Evolutionary conservation across 1,284 basidiomycete species (phyloP).

Genomic region (Microbotryomycetes sp.): DNA sequence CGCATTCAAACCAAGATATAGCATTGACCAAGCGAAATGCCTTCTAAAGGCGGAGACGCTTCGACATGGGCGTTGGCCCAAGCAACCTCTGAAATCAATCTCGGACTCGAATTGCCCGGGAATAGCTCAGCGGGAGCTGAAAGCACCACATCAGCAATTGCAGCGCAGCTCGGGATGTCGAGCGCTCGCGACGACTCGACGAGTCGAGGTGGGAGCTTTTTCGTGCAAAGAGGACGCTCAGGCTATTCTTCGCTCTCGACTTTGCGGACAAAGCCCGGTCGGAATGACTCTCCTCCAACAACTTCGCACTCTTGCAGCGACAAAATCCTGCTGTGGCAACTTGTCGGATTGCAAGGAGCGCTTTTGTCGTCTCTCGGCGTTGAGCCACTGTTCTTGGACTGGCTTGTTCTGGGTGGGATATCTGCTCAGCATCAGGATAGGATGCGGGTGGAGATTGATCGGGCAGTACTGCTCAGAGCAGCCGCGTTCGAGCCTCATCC

Average conservation of each 20-base stretch:
- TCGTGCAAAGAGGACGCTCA: slow-evolving; percentile 63
- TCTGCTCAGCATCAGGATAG: background rate
- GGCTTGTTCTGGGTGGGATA: slow-evolving; percentile 58
- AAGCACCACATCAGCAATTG: no score
- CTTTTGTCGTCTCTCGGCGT: slow-evolving; percentile 53
- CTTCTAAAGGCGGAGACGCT: slow-evolving; percentile 69
- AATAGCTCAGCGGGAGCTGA: no score
- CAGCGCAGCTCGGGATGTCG: background rate
- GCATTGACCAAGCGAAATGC: no score
- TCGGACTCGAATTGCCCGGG: no score
- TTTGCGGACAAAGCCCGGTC: slow-evolving; percentile 73
- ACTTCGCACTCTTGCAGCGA: slow-evolving; percentile 81
- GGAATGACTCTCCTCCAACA: slow-evolving; percentile 73
- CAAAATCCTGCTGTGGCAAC: slow-evolving; percentile 76
- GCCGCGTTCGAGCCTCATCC: slow-evolving; percentile 1
- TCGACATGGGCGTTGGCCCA: slow-evolving; percentile 70
- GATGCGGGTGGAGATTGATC: background rate
- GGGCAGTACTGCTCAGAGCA: no score
- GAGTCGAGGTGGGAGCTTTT: background rate
- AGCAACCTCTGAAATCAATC: slow-evolving; percentile 51
- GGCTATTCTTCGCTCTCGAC: slow-evolving; percentile 66
- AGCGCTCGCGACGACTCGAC: background rate
- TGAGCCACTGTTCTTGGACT: slow-evolving; percentile 56
- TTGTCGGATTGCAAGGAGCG: slow-evolving; percentile 76
- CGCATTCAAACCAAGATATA: no score